phyloP scores from a whole-genome alignment of 345 rosid genomes.

The Populus davidiana region DNA sequence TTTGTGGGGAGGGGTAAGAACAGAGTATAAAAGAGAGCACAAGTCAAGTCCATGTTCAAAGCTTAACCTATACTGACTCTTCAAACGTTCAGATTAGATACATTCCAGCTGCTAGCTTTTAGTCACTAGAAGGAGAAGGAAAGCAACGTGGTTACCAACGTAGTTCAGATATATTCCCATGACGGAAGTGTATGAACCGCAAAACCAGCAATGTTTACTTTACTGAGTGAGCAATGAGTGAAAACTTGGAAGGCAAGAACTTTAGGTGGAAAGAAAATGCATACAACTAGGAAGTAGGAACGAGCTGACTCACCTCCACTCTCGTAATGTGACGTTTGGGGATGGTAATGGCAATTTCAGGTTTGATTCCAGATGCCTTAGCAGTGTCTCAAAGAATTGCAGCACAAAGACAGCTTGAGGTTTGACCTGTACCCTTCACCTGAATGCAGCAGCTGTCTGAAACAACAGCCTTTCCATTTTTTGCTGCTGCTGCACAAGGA shows the following conservation, averaged over 20 bases:
- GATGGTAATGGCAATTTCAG: constrained; percentile 36
- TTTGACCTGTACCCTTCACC: constrained; percentile 35
- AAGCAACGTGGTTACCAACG: too few species aligned
- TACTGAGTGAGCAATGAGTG: background rate
- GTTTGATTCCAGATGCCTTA: constrained; percentile 36
- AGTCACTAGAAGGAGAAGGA: too few species aligned
- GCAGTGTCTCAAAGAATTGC: constrained; percentile 41
- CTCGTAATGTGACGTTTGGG: constrained; percentile 49
- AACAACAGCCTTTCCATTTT: constrained; percentile 31
- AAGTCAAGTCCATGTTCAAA: background rate
- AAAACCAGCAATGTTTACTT: constrained; percentile 6
- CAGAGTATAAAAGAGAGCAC: background rate
- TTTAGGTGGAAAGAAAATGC: background rate
- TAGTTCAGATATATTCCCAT: background rate
- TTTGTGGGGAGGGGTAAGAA: background rate
- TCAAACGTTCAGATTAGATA: background rate
- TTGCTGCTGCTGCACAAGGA: constrained; percentile 38
- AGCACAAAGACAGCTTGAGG: constrained; percentile 39
- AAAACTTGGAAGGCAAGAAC: background rate
- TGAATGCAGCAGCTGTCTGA: constrained; percentile 35
- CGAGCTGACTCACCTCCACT: constrained; percentile 35
- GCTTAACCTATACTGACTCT: background rate
- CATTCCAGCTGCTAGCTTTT: background rate
- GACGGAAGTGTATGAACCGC: constrained; percentile 50
- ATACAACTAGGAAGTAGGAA: background rate